These are phyloP conservation scores for Oryza glaberrima DNA, from an alignment of 176 grass and related monocot species.

Conservation along the genomic window DNA sequence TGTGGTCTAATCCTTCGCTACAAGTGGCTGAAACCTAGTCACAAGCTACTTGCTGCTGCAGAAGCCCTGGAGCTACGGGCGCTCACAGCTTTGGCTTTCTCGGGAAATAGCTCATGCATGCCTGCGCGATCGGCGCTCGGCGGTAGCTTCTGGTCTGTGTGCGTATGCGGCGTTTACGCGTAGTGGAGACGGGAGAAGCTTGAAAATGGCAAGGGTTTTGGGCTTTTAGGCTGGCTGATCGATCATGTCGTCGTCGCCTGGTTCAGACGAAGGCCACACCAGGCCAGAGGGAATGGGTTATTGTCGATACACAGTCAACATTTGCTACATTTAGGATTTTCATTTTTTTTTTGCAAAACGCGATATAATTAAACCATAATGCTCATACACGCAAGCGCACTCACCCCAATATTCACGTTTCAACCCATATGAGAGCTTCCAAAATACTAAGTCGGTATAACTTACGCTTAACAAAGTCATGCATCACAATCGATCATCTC, in stretches of 20 bases:
- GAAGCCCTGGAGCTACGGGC: conserved; percentile 2
- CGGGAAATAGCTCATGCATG: not conserved
- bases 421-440: no score
- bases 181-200: not conserved
- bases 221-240: not conserved
- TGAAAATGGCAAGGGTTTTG: not conserved
- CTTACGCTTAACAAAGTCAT: no score
- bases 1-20: conserved; percentile 13
- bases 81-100: conserved; percentile 2
- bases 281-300: not conserved
- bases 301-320: not conserved
- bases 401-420: no score
- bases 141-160: not conserved
- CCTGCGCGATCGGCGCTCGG: not conserved
- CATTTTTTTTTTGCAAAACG: no score
- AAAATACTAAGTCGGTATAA: no score
- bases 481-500: no score
- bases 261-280: not conserved
- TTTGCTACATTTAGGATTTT: not conserved
- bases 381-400: no score
- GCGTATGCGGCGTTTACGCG: not conserved
- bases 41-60: not conserved
- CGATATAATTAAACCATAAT: no score
- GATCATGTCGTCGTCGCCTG: conserved; percentile 6
- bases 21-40: not conserved